Conservation (phyloP, 805 yeast genomes). For the Monosporozyma yasuniensis region DNA sequence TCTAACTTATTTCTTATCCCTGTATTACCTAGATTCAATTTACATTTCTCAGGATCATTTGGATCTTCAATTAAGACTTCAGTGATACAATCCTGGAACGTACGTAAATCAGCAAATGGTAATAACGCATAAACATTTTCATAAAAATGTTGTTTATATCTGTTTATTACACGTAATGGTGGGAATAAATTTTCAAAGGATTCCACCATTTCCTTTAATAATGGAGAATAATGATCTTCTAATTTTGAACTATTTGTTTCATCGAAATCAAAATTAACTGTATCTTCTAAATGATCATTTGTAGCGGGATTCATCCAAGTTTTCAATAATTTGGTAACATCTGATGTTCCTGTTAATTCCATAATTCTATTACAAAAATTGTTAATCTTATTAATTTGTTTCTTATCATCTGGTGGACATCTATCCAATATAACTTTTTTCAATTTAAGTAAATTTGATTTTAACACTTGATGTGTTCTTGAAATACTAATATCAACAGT, state of each 20-base stretch:
- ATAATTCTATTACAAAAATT: slow-evolving; percentile 21
- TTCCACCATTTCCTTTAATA: slow-evolving; percentile 14
- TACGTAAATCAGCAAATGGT: slow-evolving; percentile 21
- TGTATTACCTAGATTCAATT: slow-evolving; percentile 18
- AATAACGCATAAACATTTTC: slow-evolving; percentile 20
- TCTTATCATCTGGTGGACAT: slow-evolving; percentile 8
- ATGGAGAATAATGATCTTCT: slow-evolving; percentile 18
- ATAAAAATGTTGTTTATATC: slow-evolving; percentile 23
- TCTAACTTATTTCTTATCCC: slow-evolving; percentile 24
- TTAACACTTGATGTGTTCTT: slow-evolving; percentile 4
- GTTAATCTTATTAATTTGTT: slow-evolving; percentile 16
- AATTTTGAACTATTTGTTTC: not conserved
- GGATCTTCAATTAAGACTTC: slow-evolving; percentile 11
- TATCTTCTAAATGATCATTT: slow-evolving; percentile 20
- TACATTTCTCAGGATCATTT: slow-evolving; percentile 10
- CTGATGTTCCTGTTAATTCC: slow-evolving; percentile 6
- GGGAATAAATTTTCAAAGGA: slow-evolving; percentile 21
- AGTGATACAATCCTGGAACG: slow-evolving; percentile 22
- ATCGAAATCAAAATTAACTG: slow-evolving; percentile 5
- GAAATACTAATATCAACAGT: slow-evolving; percentile 15
- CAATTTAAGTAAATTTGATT: slow-evolving; percentile 8
- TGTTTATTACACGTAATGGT: slow-evolving; percentile 15
- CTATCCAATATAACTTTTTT: slow-evolving; percentile 17
- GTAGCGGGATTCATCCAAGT: slow-evolving; percentile 1
- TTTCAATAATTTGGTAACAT: not conserved